Evolutionary conservation across 257 asterid species (phyloP), one percentile per base, ranked within the genome.

Genomic region (Haberlea rhodopensis): DNA sequence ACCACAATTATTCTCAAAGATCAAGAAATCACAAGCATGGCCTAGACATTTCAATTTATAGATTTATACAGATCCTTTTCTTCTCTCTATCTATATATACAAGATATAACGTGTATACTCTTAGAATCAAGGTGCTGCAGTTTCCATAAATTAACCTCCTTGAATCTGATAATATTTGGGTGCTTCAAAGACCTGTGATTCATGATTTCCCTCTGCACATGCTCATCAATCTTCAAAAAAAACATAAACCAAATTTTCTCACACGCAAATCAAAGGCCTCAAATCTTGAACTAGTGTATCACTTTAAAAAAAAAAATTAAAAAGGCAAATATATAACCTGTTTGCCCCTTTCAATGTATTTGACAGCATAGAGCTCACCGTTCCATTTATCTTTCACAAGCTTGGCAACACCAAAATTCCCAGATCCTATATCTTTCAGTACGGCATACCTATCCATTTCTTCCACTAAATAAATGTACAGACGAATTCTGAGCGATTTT

Each of bases 351-450:
- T 78, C 80, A 57, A 81, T 77, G 60, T 74, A 77, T 63, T 77
- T 77, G 73, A 80, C 65, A 25, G 83, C 85, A 71, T 68, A 68
- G 54, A 74, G 79, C 21, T 77, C 71, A 52, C 63, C 77, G 43
- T 25, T 80, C 77, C 69, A 37, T 53, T 56, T 74, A 65, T 77
- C 81, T 68, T 75, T 72, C 65, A 78, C 88, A 72, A 87, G 90
- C 82, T 79, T 87, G 1, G 95, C 92, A 8, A 87, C 95, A 25
- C 95, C 95, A 63, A 87, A 87, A 62, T 87, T 87, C 26, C 95
- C 95, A 57, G 83, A 79, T 15, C 92, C 92, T 37, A 83, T 19
- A 49, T 87, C 81, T 76, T 78, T 87, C 65, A 87, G 67, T 21
- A 71, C 68, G 55, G 82, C 92, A 55, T 84, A 89, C 27, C 80